Evolutionary conservation across 805 yeast species (phyloP).

Genomic region (Ogataea dorogensis): DNA sequence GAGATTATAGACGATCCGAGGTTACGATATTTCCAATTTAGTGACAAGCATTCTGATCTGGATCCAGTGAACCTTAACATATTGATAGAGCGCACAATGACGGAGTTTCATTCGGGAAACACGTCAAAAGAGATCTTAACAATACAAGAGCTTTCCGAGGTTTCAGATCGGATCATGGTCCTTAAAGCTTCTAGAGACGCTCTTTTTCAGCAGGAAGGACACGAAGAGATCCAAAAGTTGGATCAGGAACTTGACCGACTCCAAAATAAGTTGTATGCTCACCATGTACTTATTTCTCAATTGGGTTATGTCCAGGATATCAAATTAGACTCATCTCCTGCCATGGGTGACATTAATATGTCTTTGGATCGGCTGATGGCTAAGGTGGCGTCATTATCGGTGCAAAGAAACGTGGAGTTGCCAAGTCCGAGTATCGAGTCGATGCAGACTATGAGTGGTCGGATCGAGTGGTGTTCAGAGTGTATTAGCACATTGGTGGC

Average conservation of each 20-base stretch:
- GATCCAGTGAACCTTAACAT: conserved; percentile 17
- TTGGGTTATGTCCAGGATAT: conserved; percentile 45
- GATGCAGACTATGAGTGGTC: conserved; percentile 23
- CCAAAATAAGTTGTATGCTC: conserved; percentile 35
- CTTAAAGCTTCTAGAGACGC: conserved; percentile 10
- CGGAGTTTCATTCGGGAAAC: conserved; percentile 15
- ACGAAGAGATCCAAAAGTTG: conserved; percentile 2
- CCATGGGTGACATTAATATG: conserved; percentile 19
- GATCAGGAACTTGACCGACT: conserved; percentile 12
- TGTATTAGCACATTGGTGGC: conserved; percentile 26
- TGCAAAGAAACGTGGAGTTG: conserved; percentile 39
- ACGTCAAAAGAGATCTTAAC: conserved; percentile 3
- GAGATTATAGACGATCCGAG: conserved; percentile 13
- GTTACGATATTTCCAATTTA: conserved; percentile 13
- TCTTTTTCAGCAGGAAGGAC: conserved; percentile 2
- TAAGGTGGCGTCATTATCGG: conserved; percentile 47
- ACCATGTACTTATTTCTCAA: conserved; percentile 43
- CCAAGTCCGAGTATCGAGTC: conserved; percentile 33
- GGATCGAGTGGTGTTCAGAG: conserved; percentile 32
- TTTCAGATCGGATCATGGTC: conserved; percentile 7
- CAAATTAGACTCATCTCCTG: conserved; percentile 1
- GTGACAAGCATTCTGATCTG: conserved; percentile 9
- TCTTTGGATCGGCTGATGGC: conserved; percentile 45
- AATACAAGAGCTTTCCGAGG: conserved; percentile 14
- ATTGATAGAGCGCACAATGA: conserved; percentile 20